phyloP scores from a whole-genome alignment of 169 alveolate species.

The Plasmodium adleri region DNA sequence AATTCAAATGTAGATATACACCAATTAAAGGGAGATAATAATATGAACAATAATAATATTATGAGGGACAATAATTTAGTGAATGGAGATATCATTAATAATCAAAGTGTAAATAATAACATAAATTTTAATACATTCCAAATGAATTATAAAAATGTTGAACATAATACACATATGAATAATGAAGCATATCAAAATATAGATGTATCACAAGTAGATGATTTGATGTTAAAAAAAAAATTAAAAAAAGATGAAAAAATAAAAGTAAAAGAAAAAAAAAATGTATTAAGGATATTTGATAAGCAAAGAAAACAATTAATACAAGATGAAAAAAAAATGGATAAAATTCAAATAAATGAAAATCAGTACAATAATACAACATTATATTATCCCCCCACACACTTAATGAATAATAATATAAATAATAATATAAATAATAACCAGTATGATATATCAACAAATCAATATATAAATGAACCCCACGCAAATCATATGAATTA shows the following conservation, averaged over 20 bases:
- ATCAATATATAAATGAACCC: slow-evolving; percentile 4
- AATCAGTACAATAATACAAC: neutral
- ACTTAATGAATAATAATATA: neutral
- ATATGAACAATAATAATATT: no score
- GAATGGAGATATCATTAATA: neutral
- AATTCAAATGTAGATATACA: no score
- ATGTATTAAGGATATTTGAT: slow-evolving; percentile 31
- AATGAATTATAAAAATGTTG: neutral
- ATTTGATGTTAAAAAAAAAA: slow-evolving; percentile 21
- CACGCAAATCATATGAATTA: neutral
- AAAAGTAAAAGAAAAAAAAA: slow-evolving; percentile 68
- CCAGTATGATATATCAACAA: slow-evolving; percentile 6
- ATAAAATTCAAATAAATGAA: slow-evolving; percentile 39
- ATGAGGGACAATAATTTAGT: no score
- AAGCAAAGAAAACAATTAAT: slow-evolving; percentile 32
- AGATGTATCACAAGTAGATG: slow-evolving; percentile 18
- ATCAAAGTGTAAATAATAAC: neutral
- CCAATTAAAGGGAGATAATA: no score
- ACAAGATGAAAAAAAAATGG: slow-evolving; percentile 58
- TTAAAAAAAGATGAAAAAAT: slow-evolving; percentile 57
- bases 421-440: slow-evolving; percentile 1
- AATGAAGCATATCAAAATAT: neutral
- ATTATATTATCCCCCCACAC: neutral
- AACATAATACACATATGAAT: neutral
- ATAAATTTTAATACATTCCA: neutral